Evolutionary conservation across 495 filamentous ascomycete genomes (phyloP).

Genomic region (Aspergillus campestris): DNA sequence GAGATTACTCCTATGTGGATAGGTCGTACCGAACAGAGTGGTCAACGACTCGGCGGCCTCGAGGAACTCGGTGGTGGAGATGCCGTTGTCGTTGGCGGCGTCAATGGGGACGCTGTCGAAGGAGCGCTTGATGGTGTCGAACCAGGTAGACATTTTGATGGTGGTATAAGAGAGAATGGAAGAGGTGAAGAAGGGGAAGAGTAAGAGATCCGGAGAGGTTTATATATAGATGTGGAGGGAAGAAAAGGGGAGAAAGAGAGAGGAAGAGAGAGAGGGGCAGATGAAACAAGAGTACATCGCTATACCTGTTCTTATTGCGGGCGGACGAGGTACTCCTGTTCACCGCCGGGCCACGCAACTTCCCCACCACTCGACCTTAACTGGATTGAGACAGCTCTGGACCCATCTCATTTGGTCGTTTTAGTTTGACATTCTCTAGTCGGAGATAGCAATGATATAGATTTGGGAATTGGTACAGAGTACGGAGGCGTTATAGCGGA

Average conservation of each 20-base stretch:
- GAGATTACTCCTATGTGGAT: no score
- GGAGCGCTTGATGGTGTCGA: constrained; percentile 71
- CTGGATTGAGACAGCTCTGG: no score
- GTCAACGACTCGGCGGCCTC: constrained; percentile 81
- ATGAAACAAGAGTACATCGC: constrained; percentile 1
- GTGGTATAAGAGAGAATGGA: constrained; percentile 4
- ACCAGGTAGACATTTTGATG: constrained; percentile 52
- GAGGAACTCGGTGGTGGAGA: constrained; percentile 81
- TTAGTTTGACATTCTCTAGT: no score
- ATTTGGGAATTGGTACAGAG: no score
- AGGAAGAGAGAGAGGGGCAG: constrained; percentile 7
- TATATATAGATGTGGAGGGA: background rate
- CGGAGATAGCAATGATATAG: no score
- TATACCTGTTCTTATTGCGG: no score
- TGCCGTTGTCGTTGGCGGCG: constrained; percentile 60
- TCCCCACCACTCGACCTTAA: no score
- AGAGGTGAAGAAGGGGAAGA: constrained; percentile 1
- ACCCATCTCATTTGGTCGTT: no score
- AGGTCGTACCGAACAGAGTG: constrained; percentile 70
- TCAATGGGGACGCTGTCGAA: constrained; percentile 77
- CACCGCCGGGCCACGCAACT: constrained; percentile 17
- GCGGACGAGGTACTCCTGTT: no score
- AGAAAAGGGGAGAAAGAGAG: constrained; percentile 7
- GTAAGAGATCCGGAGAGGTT: no score
- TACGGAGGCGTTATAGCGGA: no score